A percentile compares a stretch with the other conserved stretches of the same genome.
Evolutionary conservation across 2,329 filamentous ascomycete species (phyloP).

Genomic region (Epicoccum nigrum): DNA sequence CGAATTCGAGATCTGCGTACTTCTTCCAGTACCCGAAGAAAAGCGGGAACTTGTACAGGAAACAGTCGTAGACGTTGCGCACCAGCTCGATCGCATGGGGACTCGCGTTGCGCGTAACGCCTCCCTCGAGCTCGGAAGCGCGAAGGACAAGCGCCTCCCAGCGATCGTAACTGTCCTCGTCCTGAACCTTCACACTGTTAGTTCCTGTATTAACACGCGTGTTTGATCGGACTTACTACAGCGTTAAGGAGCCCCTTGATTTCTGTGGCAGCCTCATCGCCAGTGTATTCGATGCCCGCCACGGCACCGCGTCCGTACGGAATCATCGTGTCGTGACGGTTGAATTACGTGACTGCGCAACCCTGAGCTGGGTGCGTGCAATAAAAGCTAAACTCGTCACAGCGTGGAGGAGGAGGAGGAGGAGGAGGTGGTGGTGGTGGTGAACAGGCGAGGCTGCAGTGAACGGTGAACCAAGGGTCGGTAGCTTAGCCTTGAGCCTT

Average conservation of each 20-base stretch:
- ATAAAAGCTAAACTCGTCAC: no score
- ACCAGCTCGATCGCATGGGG: constrained; percentile 88
- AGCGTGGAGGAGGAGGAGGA: not conserved
- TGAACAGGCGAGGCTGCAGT: constrained; percentile 16
- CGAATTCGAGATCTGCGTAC: constrained; percentile 97
- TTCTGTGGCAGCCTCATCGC: constrained; percentile 56
- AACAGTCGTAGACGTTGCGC: constrained; percentile 87
- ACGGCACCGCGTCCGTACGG: constrained; percentile 39
- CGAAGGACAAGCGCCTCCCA: constrained; percentile 93
- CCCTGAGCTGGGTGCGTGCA: no score
- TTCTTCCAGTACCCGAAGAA: constrained; percentile 99
- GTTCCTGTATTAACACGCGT: not conserved
- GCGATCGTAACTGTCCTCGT: constrained; percentile 88
- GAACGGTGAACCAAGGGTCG: constrained; percentile 13
- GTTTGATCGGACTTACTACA: constrained; percentile 65
- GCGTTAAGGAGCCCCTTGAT: constrained; percentile 79
- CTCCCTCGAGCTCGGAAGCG: constrained; percentile 85
- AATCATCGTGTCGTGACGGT: constrained; percentile 32
- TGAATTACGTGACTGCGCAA: no score
- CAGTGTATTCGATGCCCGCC: constrained; percentile 39
- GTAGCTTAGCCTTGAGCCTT: no score
- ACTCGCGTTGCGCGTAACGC: constrained; percentile 94
- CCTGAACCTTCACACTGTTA: constrained; percentile 58
- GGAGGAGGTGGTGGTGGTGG: constrained; percentile 5
- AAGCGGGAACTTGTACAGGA: constrained; percentile 91